phyloP scores from a whole-genome alignment of 768 basidiomycete species.

The Lentinula guzmanii region DNA sequence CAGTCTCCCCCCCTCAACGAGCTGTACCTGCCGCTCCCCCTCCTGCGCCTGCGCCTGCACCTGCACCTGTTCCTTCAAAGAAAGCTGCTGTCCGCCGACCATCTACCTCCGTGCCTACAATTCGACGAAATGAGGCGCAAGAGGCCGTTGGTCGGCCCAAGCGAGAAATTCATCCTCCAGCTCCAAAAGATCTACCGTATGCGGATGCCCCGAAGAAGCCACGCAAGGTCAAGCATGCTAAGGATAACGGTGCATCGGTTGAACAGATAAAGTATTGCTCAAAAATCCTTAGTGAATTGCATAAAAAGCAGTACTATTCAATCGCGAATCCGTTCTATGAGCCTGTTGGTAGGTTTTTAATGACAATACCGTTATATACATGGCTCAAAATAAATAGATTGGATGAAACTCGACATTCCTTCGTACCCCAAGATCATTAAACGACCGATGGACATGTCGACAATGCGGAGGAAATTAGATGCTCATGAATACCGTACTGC shows the following conservation, averaged over 20 bases:
- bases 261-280: constrained; percentile 84
- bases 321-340: constrained; percentile 85
- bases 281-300: constrained; percentile 69
- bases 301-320: constrained; percentile 70
- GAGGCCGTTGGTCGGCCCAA: constrained; percentile 74
- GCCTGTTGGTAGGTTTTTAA: constrained; percentile 72
- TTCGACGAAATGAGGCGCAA: constrained; percentile 69
- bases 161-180: constrained; percentile 95
- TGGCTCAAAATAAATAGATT: constrained; percentile 42
- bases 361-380: not conserved
- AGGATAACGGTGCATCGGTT: constrained; percentile 55
- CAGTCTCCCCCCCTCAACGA: constrained; percentile 38
- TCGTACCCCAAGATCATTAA: constrained; percentile 85
- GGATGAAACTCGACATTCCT: constrained; percentile 72
- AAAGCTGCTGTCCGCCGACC: constrained; percentile 52
- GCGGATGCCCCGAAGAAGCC: constrained; percentile 68
- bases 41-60: constrained; percentile 17
- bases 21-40: constrained; percentile 34
- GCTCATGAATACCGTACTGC: constrained; percentile 70
- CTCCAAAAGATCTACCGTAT: constrained; percentile 86
- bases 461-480: constrained; percentile 84
- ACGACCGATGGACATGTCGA: constrained; percentile 92
- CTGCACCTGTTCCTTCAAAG: constrained; percentile 36
- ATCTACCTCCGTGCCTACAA: constrained; percentile 77
- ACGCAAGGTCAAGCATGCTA: constrained; percentile 52